Conservation (phyloP, 805 yeast genomes). For the Candida sakaeoensis region DNA sequence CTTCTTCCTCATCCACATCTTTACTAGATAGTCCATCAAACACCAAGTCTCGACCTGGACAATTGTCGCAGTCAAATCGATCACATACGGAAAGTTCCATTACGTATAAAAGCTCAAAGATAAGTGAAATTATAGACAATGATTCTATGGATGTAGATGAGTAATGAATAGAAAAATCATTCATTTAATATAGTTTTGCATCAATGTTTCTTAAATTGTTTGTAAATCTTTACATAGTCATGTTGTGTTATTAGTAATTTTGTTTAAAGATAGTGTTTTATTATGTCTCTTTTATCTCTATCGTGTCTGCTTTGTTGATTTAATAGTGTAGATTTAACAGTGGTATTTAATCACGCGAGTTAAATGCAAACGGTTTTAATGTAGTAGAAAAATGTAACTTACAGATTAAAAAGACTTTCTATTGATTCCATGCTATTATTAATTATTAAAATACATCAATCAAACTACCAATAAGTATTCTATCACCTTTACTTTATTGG, state of each 20-base stretch:
- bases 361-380: too few species aligned
- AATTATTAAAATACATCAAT: too few species aligned
- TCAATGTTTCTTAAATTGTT: background rate
- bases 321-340: too few species aligned
- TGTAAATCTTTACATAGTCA: background rate
- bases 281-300: too few species aligned
- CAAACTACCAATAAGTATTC: too few species aligned
- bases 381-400: too few species aligned
- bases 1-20: slow-evolving; percentile 15
- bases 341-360: too few species aligned
- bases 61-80: slow-evolving; percentile 25
- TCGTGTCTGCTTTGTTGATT: too few species aligned
- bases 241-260: background rate
- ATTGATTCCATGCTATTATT: too few species aligned
- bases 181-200: background rate
- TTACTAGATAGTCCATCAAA: slow-evolving; percentile 23
- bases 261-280: too few species aligned
- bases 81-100: slow-evolving; percentile 34
- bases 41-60: slow-evolving; percentile 33
- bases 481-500: too few species aligned
- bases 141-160: slow-evolving; percentile 8
- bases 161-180: background rate
- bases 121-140: background rate
- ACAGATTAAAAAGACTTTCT: too few species aligned
- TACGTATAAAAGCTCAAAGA: background rate